phyloP scores from a whole-genome alignment of 192 early-diverging fungal species.

The Lobosporangium transversale region DNA sequence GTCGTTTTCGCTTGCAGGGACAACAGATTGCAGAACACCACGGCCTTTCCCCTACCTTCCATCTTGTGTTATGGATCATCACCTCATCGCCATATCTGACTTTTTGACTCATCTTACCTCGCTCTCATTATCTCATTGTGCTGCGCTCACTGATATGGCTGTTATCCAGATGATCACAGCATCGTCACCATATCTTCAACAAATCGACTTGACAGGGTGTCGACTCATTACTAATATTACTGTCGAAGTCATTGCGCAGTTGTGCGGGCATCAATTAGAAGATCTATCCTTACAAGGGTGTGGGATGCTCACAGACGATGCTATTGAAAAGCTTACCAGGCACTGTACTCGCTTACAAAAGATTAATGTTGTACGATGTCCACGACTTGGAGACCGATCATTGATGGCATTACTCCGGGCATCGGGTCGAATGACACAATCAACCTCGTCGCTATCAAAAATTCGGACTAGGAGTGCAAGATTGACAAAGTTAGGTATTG shows the following conservation, averaged over 20 bases:
- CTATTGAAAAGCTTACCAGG: conserved; percentile 21
- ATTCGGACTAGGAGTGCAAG: conserved; percentile 14
- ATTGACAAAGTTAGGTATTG: conserved; percentile 18
- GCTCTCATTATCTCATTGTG: conserved; percentile 24
- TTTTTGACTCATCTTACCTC: conserved; percentile 30
- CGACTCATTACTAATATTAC: conserved; percentile 30
- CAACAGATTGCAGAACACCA: conserved; percentile 31
- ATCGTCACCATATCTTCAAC: conserved; percentile 37
- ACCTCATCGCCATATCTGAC: conserved; percentile 16
- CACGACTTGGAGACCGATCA: conserved; percentile 12
- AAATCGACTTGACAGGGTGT: conserved; percentile 39
- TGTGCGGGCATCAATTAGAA: conserved; percentile 26
- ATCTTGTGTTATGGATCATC: conserved; percentile 36
- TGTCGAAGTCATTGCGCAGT: conserved; percentile 29
- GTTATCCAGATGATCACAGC: conserved; percentile 30
- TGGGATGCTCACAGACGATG: conserved; percentile 35
- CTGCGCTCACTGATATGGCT: conserved; percentile 28
- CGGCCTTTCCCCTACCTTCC: conserved; percentile 41
- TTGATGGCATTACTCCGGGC: conserved; percentile 16
- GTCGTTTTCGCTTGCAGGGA: conserved; percentile 33
- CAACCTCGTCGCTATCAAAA: background rate
- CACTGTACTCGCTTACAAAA: conserved; percentile 21
- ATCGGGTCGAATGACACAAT: conserved; percentile 11
- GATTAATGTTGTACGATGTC: conserved; percentile 26
- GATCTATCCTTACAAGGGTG: conserved; percentile 34